Evolutionary conservation across 179 eudicot species (phyloP), one percentile per base, ranked within the genome.

Genomic region (Vitellaria paradoxa): DNA sequence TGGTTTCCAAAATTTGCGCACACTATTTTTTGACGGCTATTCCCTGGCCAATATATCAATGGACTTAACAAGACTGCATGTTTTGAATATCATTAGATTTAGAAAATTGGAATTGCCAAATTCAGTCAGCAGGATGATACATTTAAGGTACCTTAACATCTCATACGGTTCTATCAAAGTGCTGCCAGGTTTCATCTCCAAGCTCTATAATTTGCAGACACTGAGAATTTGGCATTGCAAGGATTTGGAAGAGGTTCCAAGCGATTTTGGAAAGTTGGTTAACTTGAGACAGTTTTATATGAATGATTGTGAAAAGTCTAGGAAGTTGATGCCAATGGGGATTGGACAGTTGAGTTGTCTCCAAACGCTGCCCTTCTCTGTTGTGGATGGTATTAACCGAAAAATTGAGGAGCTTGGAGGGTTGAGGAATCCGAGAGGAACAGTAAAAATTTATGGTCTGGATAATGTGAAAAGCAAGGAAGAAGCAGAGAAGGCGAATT

Each of bases 141-240:
- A 81, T 42, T 79, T 84, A 65, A 79, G 85, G 45, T 73, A 79
- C 78, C 79, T 84, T 30, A 68, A 79, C 42, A 70, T 84, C 66
- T 80, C 84, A 8, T 3, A 20, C 0, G 64, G 74, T 6, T n/a
- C 24, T 7, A 79, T 82, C 59, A 61, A 5, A 60, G 12, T n/a
- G 37, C 77, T 85, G 68, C 87, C 85, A 0, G 23, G 73, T 45
- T 82, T 83, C 9, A 56, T 85, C 23, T 49, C 68, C 4, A 62
- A 67, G 18, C 77, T 85, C 42, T n/a, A 59, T 56, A 65, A 82
- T 52, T 71, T 85, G 70, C 81, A 85, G 63, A 78, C 82, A 26
- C 14, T 82, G 40, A 64, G 75, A 23, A 64, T 75, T n/a, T 45
- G n/a, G 42, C 6, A 15, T 12, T 79, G 81, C 37, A 14, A 5